Percentiles rank a stretch among this genome's conserved stretches.
Evolutionary conservation across 2,329 filamentous ascomycete genomes (phyloP).

Genomic region (Colletotrichum tofieldiae): DNA sequence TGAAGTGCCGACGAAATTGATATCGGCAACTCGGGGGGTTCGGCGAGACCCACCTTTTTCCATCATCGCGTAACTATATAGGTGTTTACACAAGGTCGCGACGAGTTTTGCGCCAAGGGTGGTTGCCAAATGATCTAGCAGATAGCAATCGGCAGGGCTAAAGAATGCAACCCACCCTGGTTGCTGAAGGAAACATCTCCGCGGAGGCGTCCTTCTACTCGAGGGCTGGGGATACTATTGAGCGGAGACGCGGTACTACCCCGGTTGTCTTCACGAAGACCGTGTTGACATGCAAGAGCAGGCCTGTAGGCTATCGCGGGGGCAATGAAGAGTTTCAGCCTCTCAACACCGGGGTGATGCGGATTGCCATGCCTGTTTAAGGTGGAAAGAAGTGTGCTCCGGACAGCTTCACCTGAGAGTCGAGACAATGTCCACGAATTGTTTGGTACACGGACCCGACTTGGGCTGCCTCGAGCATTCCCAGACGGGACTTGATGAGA

Average conservation of each 20-base stretch:
- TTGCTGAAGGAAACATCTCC: neutral
- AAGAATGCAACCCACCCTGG: neutral
- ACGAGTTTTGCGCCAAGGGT: conserved; percentile 22
- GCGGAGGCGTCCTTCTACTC: neutral
- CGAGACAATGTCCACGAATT: neutral
- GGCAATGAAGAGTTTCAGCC: conserved; percentile 11
- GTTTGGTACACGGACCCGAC: neutral
- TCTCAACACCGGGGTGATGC: neutral
- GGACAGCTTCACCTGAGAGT: neutral
- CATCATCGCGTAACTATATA: neutral
- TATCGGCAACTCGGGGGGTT: neutral
- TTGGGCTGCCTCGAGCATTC: neutral
- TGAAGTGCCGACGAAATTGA: neutral
- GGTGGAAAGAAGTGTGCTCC: neutral
- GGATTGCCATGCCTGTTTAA: neutral
- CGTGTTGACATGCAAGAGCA: conserved; percentile 2
- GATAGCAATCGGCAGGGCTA: conserved; percentile 2
- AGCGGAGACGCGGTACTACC: neutral
- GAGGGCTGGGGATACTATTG: no score
- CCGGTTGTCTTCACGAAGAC: neutral
- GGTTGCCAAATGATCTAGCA: neutral
- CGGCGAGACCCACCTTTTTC: neutral
- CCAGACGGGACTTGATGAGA: neutral
- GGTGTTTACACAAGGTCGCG: conserved; percentile 1
- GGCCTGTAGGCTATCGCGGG: neutral